phyloP scores from a whole-genome alignment of 441 rosid species.

The Flueggea neowawraea region DNA sequence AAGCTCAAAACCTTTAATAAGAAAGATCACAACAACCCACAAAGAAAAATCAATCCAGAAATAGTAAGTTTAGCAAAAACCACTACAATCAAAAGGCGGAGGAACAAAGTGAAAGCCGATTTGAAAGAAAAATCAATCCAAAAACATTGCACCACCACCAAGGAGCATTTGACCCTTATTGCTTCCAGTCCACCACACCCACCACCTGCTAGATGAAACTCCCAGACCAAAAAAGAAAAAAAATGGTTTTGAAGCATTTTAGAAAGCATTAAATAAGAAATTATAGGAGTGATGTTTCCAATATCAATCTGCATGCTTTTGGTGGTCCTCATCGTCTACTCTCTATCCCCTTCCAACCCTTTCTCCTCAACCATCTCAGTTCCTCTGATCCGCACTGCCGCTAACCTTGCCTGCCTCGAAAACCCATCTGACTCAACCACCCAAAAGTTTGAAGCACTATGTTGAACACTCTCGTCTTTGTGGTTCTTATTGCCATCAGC shows the following conservation, averaged over 20 bases:
- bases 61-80: no score
- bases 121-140: no score
- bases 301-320: slow-evolving; percentile 86
- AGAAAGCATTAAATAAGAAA: no score
- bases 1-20: no score
- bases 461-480: slow-evolving; percentile 80
- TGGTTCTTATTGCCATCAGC: slow-evolving; percentile 63
- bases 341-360: slow-evolving; percentile 65
- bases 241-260: no score
- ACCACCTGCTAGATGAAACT: slow-evolving; percentile 24
- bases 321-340: slow-evolving; percentile 79
- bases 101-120: no score
- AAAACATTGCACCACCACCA: no score
- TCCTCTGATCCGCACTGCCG: slow-evolving; percentile 79
- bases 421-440: slow-evolving; percentile 67
- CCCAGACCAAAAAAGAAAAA: slow-evolving; percentile 4
- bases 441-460: slow-evolving; percentile 80
- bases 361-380: slow-evolving; percentile 36
- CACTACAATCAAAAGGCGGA: no score
- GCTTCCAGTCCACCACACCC: background rate
- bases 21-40: no score
- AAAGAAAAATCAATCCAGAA: no score
- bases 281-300: no score
- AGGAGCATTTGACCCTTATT: no score
- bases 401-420: slow-evolving; percentile 87